Evolutionary conservation across 2,329 filamentous ascomycete species (phyloP).

Genomic region (Calonectria pteridis): DNA sequence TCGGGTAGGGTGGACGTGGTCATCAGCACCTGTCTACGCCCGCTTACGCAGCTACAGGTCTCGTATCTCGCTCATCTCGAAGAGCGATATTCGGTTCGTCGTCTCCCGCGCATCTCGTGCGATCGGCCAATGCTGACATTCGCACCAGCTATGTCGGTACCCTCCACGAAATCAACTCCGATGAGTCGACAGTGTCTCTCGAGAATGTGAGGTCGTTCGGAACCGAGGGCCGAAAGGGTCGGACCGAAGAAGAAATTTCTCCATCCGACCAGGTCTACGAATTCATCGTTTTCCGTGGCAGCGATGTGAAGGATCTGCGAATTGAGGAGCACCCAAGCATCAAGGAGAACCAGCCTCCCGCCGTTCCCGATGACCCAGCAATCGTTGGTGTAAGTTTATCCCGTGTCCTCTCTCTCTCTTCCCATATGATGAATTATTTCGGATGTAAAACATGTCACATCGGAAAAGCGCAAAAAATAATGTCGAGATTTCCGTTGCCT

Average conservation of each 20-base stretch:
- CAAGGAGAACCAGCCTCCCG: constrained; percentile 80
- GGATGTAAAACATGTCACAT: constrained; percentile 92
- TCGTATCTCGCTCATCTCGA: constrained; percentile 96
- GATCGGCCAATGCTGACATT: constrained; percentile 49
- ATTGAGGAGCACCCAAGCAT: constrained; percentile 86
- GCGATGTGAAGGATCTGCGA: constrained; percentile 97
- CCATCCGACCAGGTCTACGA: constrained; percentile 93
- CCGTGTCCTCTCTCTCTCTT: constrained; percentile 31
- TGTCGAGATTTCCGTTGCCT: constrained; percentile 99
- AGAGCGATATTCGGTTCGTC: constrained; percentile 93
- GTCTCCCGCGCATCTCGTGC: constrained; percentile 21
- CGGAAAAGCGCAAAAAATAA: constrained; percentile 93
- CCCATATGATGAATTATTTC: constrained; percentile 91
- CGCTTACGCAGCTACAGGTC: constrained; percentile 69
- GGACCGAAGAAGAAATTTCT: constrained; percentile 84
- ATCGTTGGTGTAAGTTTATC: constrained; percentile 92
- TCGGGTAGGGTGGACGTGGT: constrained; percentile 61
- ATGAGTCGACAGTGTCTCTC: constrained; percentile 94
- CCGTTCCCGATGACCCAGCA: constrained; percentile 92
- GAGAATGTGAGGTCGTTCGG: constrained; percentile 96
- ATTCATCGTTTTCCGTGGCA: constrained; percentile 98
- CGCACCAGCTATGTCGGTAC: constrained; percentile 87
- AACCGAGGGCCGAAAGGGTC: constrained; percentile 88
- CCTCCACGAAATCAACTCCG: constrained; percentile 97
- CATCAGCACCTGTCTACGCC: constrained; percentile 45